Evolutionary conservation across 2,329 filamentous ascomycete species (phyloP).

Genomic region (Aureobasidium sp.): DNA sequence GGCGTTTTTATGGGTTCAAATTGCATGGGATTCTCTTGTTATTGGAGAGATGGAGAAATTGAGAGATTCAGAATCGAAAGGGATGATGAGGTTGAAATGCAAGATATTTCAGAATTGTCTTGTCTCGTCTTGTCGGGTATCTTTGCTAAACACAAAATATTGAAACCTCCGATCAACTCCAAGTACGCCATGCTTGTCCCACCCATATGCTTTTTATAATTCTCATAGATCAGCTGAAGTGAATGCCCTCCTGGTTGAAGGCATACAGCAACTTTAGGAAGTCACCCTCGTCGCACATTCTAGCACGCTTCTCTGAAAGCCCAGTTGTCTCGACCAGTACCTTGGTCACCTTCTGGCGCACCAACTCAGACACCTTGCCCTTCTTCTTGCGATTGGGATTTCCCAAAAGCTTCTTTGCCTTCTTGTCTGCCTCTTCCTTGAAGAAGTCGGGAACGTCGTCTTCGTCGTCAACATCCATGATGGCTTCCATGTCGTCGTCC

Average conservation of each 20-base stretch:
- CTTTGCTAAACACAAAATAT: conserved; percentile 6
- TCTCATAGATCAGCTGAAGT: conserved; percentile 59
- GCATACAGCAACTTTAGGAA: conserved; percentile 75
- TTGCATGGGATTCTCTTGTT: not conserved
- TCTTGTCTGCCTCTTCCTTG: conserved; percentile 53
- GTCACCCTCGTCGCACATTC: conserved; percentile 87
- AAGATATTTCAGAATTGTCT: conserved; percentile 2
- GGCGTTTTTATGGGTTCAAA: conserved; percentile 3
- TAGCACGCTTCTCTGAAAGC: conserved; percentile 71
- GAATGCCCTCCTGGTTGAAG: conserved; percentile 88
- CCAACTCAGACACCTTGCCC: conserved; percentile 70
- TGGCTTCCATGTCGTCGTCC: conserved; percentile 42
- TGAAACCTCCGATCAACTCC: not conserved
- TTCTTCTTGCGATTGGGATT: conserved; percentile 61
- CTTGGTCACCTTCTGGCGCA: conserved; percentile 79
- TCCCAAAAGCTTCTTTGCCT: conserved; percentile 47
- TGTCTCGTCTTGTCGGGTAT: conserved; percentile 15
- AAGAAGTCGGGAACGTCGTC: conserved; percentile 81
- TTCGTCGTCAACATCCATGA: conserved; percentile 51
- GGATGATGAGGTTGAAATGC: not conserved
- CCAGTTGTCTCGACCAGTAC: conserved; percentile 76
- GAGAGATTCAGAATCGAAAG: not conserved
- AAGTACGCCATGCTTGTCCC: not conserved
- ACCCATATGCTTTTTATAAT: conserved; percentile 2
- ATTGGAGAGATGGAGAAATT: not conserved